phyloP scores from a whole-genome alignment of 257 asterid genomes.

The Nicotiana benthamiana region DNA sequence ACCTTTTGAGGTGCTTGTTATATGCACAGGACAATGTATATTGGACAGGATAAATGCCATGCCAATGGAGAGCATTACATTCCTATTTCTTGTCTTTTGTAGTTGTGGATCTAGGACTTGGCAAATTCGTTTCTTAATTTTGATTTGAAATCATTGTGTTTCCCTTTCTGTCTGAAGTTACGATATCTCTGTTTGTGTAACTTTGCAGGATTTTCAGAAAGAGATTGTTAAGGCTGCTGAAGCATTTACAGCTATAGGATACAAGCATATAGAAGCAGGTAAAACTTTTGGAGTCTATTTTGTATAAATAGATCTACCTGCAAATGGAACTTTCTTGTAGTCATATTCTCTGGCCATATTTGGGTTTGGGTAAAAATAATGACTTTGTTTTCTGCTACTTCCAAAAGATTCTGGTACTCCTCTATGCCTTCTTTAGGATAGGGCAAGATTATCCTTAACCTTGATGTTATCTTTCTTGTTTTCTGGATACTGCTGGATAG shows the following conservation, averaged over 20 bases:
- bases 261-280: constrained; percentile 98
- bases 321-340: not conserved
- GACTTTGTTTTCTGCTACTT: not conserved
- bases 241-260: constrained; percentile 73
- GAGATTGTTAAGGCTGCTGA: constrained; percentile 93
- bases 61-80: not conserved
- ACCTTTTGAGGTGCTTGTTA: not conserved
- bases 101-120: not conserved
- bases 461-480: not conserved
- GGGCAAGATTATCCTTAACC: not conserved
- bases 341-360: not conserved
- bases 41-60: not conserved
- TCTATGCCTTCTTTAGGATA: not conserved
- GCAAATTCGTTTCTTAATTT: not conserved
- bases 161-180: not conserved
- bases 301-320: not conserved
- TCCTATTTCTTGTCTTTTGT: not conserved
- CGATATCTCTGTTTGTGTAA: not conserved
- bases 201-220: constrained; percentile 84
- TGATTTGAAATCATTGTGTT: not conserved
- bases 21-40: not conserved
- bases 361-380: constrained; percentile 1
- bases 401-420: not conserved
- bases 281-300: constrained; percentile 13
- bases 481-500: not conserved